Conservation (phyloP, 2,329 filamentous ascomycete species). For the Chaetomium globosum region DNA sequence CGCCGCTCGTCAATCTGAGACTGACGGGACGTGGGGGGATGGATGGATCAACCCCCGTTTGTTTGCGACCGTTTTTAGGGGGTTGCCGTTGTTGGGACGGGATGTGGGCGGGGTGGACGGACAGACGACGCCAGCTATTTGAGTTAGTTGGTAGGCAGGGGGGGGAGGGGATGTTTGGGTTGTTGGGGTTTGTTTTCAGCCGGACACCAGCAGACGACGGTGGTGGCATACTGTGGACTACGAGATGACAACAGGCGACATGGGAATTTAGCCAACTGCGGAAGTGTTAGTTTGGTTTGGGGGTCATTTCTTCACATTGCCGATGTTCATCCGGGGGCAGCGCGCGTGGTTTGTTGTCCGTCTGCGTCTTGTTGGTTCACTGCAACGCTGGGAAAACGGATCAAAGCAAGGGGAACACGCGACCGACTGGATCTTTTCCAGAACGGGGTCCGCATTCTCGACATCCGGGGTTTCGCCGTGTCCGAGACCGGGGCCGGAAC, state of each 20-base stretch:
- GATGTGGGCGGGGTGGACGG: background rate
- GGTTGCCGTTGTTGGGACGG: background rate
- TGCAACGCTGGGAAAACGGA: background rate
- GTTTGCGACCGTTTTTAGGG: too few relatives aligned
- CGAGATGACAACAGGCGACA: background rate
- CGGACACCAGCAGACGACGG: too few relatives aligned
- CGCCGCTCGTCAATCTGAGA: background rate
- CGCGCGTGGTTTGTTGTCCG: background rate
- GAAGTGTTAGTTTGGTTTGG: background rate
- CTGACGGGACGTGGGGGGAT: background rate
- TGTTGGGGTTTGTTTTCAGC: too few relatives aligned
- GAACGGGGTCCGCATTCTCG: background rate
- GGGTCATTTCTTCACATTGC: background rate
- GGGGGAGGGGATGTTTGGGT: too few relatives aligned
- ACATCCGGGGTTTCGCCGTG: conserved; percentile 3
- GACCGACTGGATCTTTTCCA: background rate
- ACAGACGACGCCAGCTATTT: background rate
- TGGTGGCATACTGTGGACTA: too few relatives aligned
- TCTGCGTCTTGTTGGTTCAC: background rate
- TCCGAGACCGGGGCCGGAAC: conserved; percentile 2
- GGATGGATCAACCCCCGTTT: too few relatives aligned
- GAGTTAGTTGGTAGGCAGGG: too few relatives aligned
- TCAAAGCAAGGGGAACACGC: background rate
- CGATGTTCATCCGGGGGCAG: background rate
- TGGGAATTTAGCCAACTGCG: background rate